Evolutionary conservation across 192 early-diverging fungal genomes (phyloP).

Genomic region (Dimargaris cristalligena): DNA sequence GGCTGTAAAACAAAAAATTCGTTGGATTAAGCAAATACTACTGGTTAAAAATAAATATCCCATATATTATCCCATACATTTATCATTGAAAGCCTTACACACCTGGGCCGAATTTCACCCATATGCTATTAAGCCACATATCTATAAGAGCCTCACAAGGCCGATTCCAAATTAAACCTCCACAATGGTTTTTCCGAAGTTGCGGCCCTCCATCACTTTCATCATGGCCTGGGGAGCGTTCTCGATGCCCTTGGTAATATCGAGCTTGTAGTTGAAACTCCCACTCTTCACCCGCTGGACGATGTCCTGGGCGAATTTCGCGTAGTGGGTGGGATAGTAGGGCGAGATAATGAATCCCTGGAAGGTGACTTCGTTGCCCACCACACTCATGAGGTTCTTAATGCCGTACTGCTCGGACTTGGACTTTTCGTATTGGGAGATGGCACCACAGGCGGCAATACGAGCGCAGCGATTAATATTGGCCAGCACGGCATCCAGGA

Average conservation of each 20-base stretch:
- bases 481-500: constrained; percentile 50
- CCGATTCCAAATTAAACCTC: too few relatives aligned
- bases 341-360: constrained; percentile 48
- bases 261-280: constrained; percentile 41
- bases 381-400: constrained; percentile 38
- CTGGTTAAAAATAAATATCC: too few relatives aligned
- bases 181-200: constrained; percentile 51
- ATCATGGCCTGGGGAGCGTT: constrained; percentile 40
- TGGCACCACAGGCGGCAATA: constrained; percentile 56
- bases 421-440: constrained; percentile 45
- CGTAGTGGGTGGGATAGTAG: constrained; percentile 24
- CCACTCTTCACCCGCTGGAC: constrained; percentile 35
- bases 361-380: constrained; percentile 37
- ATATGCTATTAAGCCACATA: too few relatives aligned
- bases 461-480: constrained; percentile 46
- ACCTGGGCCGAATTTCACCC: too few relatives aligned
- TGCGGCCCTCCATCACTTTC: constrained; percentile 42
- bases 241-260: constrained; percentile 46
- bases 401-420: constrained; percentile 30
- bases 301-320: constrained; percentile 40
- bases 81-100: too few relatives aligned
- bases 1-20: too few relatives aligned
- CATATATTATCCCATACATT: too few relatives aligned
- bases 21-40: too few relatives aligned
- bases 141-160: too few relatives aligned